Base-by-base conservation (phyloP, 495 filamentous ascomycete genomes). In the Xylaria palmicola region DNA sequence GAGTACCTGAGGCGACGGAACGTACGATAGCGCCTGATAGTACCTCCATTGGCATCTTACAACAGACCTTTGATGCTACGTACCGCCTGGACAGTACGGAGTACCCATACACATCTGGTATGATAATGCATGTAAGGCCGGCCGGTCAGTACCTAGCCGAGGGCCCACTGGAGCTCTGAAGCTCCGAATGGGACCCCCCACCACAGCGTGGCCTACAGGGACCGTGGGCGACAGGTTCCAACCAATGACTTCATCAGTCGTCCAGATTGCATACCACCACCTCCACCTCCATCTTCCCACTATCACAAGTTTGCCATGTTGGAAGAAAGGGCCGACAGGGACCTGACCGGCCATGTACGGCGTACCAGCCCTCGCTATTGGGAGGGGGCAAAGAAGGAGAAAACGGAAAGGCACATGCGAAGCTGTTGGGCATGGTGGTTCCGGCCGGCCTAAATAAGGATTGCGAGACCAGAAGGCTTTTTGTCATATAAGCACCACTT, bases 401-500 rank as follows among this genome's bases (percentile, higher is more conserved):
- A 8, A n/a, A n/a, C 12, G 15, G 22, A 55, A 40, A 67, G 60
- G 67, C 67, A 69, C 67, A 69, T 69, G 67, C 57, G 48, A 69
- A 65, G 67, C 62, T 57, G 24, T 19, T 30, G n/a, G 40, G 56
- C 54, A 45, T 51, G 37, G 56, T 36, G 34, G 48, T 39, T 44
- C 50, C 39, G 59, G 56, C 27, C 47, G 22, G 6, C 47, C 47
- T 32, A 50, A 19, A 13, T 61, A 41, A 59, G 55, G 45, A 60
- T 53, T 17, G 34, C 26, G 34, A 48, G 48, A 36, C 45, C 26
- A 32, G 47, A 29, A 19, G 26, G 26, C 15, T 50, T 50, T 52
- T 27, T 37, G n/a, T 30, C 52, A 41, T 43, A 55, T 55, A 55
- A 55, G 52, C n/a, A n/a, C 52, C 30, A 24, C 37, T 13, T 24